Evolutionary conservation across 1,284 basidiomycete species (phyloP).

Genomic region (Tylopilus sp.): DNA sequence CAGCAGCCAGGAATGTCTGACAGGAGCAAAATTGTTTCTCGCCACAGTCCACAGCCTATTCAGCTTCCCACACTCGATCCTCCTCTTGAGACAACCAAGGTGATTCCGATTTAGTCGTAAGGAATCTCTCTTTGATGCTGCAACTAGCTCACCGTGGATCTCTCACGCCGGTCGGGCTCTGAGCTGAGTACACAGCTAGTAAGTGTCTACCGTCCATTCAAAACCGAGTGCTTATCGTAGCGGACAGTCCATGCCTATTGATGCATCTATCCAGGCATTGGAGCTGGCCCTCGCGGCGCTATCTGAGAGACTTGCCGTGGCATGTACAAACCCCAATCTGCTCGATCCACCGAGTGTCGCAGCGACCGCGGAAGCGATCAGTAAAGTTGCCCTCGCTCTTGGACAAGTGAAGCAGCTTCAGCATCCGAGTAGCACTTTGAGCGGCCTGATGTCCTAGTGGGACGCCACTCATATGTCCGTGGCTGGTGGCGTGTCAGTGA

Average conservation of each 20-base stretch:
- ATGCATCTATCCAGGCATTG: conserved; percentile 44
- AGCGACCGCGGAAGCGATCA: conserved; percentile 64
- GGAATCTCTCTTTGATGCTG: conserved; percentile 12
- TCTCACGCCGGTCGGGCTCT: conserved; percentile 9
- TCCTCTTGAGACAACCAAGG: conserved; percentile 29
- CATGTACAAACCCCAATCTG: conserved; percentile 37
- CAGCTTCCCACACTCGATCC: conserved; percentile 34
- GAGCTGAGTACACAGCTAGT: conserved; percentile 24
- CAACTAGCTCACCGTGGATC: conserved; percentile 21
- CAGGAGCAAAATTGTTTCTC: conserved; percentile 14
- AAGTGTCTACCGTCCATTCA: background rate
- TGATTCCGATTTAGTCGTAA: conserved; percentile 7
- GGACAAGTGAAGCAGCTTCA: conserved; percentile 55
- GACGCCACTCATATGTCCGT: background rate
- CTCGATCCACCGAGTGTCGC: conserved; percentile 51
- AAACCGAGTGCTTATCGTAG: conserved; percentile 1
- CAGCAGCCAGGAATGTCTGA: conserved; percentile 10
- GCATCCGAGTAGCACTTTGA: conserved; percentile 23
- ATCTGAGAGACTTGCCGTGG: conserved; percentile 46
- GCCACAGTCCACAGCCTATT: conserved; percentile 28
- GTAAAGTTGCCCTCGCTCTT: conserved; percentile 60
- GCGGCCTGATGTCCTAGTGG: conserved; percentile 18
- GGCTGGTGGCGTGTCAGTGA: conserved; percentile 14
- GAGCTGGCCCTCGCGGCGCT: conserved; percentile 51
- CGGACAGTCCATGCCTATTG: conserved; percentile 21